Conservation (phyloP, 2,329 filamentous ascomycete genomes). For the Aureobasidium sp. region DNA sequence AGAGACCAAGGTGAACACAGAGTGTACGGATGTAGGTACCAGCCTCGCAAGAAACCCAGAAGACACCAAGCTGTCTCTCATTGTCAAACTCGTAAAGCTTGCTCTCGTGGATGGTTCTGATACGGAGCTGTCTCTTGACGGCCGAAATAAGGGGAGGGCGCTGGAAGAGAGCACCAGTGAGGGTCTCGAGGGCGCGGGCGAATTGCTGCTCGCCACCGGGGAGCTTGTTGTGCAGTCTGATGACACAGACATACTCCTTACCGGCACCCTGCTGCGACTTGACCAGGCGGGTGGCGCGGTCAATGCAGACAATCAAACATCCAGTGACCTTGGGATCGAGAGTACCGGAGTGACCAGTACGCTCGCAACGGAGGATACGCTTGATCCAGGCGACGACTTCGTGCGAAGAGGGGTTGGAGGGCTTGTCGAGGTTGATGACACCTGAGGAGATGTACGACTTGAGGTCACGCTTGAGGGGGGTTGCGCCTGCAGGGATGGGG, state of each 20-base stretch:
- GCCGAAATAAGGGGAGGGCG: conserved; percentile 94
- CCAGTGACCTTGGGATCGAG: conserved; percentile 97
- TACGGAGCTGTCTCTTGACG: conserved; percentile 97
- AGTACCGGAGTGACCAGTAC: conserved; percentile 96
- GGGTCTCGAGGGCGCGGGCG: conserved; percentile 84
- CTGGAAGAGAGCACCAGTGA: conserved; percentile 95
- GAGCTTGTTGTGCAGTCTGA: conserved; percentile 90
- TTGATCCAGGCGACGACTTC: conserved; percentile 99
- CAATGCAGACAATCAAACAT: conserved; percentile 89
- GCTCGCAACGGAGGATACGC: conserved; percentile 89
- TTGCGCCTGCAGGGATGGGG: conserved; percentile 87
- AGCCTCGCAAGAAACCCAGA: conserved; percentile 98
- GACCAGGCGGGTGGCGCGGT: conserved; percentile 92
- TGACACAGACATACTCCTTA: conserved; percentile 97
- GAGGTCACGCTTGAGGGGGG: conserved; percentile 85
- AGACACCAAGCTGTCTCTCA: conserved; percentile 91
- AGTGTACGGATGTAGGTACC: conserved; percentile 98
- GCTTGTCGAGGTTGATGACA: conserved; percentile 97
- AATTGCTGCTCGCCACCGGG: conserved; percentile 91
- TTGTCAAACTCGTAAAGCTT: conserved; percentile 96
- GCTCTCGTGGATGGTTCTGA: conserved; percentile 95
- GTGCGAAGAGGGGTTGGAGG: conserved; percentile 94
- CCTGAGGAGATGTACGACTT: conserved; percentile 96
- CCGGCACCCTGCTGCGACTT: conserved; percentile 98
- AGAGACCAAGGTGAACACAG: conserved; percentile 80